A percentile compares a stretch with the other conserved stretches of the same genome.
phyloP scores from a whole-genome alignment of 495 filamentous ascomycete genomes.

The Hypomontagnella submonticulosa region DNA sequence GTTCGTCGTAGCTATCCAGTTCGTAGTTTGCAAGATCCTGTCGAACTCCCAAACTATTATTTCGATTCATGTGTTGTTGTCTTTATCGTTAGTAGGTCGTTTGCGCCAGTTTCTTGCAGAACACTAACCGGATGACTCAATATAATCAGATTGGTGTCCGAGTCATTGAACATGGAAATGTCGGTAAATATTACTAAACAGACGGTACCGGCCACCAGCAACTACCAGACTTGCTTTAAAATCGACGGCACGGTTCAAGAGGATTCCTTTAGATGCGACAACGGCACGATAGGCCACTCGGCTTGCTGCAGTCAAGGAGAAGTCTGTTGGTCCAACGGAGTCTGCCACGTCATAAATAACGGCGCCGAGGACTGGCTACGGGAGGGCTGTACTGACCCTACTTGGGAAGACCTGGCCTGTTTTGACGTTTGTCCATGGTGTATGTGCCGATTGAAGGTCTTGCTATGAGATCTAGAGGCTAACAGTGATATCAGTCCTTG shows the following conservation, averaged over 20 bases:
- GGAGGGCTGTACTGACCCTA: constrained; percentile 23
- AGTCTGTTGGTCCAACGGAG: constrained; percentile 31
- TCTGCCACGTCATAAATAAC: constrained; percentile 4
- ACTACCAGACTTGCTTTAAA: constrained; percentile 18
- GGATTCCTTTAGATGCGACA: constrained; percentile 13
- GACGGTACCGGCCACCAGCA: constrained; percentile 7
- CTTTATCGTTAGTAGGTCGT: no score
- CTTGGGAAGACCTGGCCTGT: constrained; percentile 22
- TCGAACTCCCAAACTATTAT: no score
- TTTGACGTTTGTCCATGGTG: constrained; percentile 23
- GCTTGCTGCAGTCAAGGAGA: constrained; percentile 17
- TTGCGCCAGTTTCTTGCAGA: no score
- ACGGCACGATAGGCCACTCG: constrained; percentile 23
- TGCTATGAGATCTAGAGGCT: neutral
- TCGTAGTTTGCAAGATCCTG: no score
- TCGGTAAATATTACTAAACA: neutral
- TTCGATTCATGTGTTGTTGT: no score
- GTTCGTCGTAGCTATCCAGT: no score
- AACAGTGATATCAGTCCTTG: neutral
- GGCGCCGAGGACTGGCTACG: constrained; percentile 14
- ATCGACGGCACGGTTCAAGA: constrained; percentile 10
- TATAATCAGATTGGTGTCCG: no score
- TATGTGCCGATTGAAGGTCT: neutral
- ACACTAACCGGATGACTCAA: no score
- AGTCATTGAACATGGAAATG: no score